Evolutionary conservation across 176 grass and related monocot species (phyloP), one percentile per base, ranked within the genome.

Genomic region (Oryza rufipogon): DNA sequence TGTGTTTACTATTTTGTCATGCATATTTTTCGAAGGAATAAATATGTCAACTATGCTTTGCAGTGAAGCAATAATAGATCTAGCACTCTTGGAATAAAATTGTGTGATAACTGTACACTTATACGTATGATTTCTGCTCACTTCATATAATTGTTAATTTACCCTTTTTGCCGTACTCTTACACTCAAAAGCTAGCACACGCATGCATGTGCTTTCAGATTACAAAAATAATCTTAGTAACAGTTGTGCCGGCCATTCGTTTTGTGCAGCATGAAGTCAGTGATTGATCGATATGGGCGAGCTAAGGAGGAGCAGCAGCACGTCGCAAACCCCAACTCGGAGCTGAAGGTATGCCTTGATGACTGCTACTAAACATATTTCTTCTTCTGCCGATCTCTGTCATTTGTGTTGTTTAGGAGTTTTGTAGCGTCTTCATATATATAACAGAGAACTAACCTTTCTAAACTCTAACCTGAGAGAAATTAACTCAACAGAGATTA

Each of bases 221-320:
- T 72, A 44, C 39, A 19, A 1, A 2, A 23, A 33, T 2, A 54
- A n/a, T 23, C 2, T 70, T 36, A 52, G 20, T 12, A 6, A 25
- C 26, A 39, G 25, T 47, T 33, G 69, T 80, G 23, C 0, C 71
- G 74, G 16, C 0, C 68, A 14, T 32, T 84, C 65, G 17, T 52
- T 19, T 79, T 80, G 26, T 52, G 13, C 71, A 98, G 93, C 80
- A 86, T 98, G 83, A 93, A 87, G 86, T 93, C 88, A 16, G 84
- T 99, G 66, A 92, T 92, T 73, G 93, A 96, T 52, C 86, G 90
- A 86, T 99, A 96, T 61, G 67, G 70, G 25, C 87, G 88, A 85
- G 78, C 81, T 0, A 94, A 92, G 76, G 91, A 96, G 44, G 88
- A 94, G 71, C 49, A 92, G 9, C 81, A 92, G 33, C 83, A 66